Percentiles rank a stretch among this genome's conserved stretches.
Conservation (phyloP, 306 rosid species). For the Astragalus membranaceus region DNA sequence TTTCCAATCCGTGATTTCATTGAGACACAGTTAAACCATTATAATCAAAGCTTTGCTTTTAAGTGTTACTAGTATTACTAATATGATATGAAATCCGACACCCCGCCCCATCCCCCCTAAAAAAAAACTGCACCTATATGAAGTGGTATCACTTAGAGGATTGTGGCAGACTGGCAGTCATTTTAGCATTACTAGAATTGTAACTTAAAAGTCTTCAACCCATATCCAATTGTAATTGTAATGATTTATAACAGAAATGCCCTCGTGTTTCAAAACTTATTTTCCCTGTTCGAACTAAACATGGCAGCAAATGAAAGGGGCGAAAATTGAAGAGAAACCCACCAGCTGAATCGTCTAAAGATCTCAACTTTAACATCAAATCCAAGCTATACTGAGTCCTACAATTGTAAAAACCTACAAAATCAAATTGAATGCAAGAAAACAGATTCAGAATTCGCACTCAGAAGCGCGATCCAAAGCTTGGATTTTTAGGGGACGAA, state of each 20-base stretch:
- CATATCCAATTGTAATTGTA: background rate
- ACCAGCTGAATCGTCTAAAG: conserved; percentile 22
- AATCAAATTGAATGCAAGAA: conserved; percentile 41
- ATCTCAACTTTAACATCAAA: conserved; percentile 24
- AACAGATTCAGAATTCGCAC: conserved; percentile 14
- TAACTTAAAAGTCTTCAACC: background rate
- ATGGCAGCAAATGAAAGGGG: conserved; percentile 8
- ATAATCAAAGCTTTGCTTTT: too few relatives aligned
- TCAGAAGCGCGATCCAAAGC: conserved; percentile 34
- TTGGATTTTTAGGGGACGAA: conserved; percentile 48
- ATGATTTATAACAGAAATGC: background rate
- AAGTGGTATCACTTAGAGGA: background rate
- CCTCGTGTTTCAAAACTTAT: background rate
- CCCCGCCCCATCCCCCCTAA: too few relatives aligned
- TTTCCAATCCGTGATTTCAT: too few relatives aligned
- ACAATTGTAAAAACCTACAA: conserved; percentile 12
- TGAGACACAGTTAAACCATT: too few relatives aligned
- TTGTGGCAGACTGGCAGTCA: conserved; percentile 10
- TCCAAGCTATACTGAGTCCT: conserved; percentile 6
- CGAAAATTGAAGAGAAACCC: conserved; percentile 11
- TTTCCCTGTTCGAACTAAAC: conserved; percentile 7
- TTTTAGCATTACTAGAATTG: background rate
- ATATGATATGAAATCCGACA: conserved; percentile 3
- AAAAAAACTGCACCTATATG: background rate
- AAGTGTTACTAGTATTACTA: too few relatives aligned